A percentile compares a stretch with the other conserved stretches of the same genome.
phyloP scores from a whole-genome alignment of 805 yeast genomes.

The Lachancea sp. region DNA sequence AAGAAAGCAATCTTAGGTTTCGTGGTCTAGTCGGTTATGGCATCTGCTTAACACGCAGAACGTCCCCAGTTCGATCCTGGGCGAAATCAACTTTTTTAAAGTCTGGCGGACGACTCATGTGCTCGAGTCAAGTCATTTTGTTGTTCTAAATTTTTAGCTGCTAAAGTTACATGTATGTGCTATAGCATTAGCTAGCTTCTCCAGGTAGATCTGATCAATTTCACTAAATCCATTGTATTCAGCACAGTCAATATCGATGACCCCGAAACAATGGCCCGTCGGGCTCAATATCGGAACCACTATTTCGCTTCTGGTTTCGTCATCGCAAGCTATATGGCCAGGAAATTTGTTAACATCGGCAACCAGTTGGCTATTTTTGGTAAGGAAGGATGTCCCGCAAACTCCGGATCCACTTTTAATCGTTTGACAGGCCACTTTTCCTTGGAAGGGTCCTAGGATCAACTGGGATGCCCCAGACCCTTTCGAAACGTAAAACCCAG shows the following conservation, averaged over 20 bases:
- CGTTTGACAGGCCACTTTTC: slow-evolving; percentile 90
- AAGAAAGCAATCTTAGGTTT: too few relatives aligned
- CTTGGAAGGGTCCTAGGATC: slow-evolving; percentile 89
- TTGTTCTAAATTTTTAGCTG: slow-evolving; percentile 11
- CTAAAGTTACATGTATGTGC: slow-evolving; percentile 41
- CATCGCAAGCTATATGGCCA: slow-evolving; percentile 96
- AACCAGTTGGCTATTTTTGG: slow-evolving; percentile 62
- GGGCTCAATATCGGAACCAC: slow-evolving; percentile 70
- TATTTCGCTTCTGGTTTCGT: slow-evolving; percentile 86
- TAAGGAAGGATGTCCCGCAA: slow-evolving; percentile 77
- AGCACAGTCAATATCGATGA: slow-evolving; percentile 80
- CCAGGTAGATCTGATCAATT: slow-evolving; percentile 53
- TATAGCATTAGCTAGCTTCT: slow-evolving; percentile 48
- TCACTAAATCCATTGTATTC: slow-evolving; percentile 59
- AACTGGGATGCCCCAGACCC: slow-evolving; percentile 36
- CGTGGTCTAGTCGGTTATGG: slow-evolving; percentile 99
- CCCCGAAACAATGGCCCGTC: slow-evolving; percentile 52
- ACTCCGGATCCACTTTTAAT: slow-evolving; percentile 81
- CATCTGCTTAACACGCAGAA: slow-evolving; percentile 99
- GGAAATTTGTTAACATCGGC: slow-evolving; percentile 72
- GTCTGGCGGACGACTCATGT: neutral
- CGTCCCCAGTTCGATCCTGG: slow-evolving; percentile 99
- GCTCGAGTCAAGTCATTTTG: neutral
- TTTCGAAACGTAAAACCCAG: slow-evolving; percentile 74
- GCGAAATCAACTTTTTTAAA: slow-evolving; percentile 71